phyloP scores from a whole-genome alignment of 2,329 filamentous ascomycete genomes.

The Aspergillus ustus region DNA sequence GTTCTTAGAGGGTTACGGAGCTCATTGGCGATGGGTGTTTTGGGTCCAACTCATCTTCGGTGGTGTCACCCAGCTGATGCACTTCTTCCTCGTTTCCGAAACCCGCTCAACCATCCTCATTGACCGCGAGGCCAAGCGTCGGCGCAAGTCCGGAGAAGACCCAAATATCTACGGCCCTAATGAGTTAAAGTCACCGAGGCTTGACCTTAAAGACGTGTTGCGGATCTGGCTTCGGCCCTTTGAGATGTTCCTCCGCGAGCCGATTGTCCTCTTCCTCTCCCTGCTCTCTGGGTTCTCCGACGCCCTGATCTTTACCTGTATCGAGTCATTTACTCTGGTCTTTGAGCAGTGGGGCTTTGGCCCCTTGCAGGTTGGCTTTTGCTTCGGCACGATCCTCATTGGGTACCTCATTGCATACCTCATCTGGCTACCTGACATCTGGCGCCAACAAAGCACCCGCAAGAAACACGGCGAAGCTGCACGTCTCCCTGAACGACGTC shows the following conservation, averaged over 20 bases:
- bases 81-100: constrained; percentile 64
- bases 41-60: constrained; percentile 67
- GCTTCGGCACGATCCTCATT: constrained; percentile 46
- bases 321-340: constrained; percentile 71
- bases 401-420: constrained; percentile 62
- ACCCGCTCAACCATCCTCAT: constrained; percentile 62
- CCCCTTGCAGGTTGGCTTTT: constrained; percentile 26
- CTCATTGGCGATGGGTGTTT: constrained; percentile 63
- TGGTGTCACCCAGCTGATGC: constrained; percentile 54
- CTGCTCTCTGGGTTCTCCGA: constrained; percentile 75
- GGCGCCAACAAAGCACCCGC: constrained; percentile 43
- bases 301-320: constrained; percentile 77
- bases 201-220: constrained; percentile 47
- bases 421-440: constrained; percentile 58
- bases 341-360: constrained; percentile 30
- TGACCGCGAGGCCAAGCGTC: constrained; percentile 61
- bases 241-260: constrained; percentile 74
- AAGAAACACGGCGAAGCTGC: constrained; percentile 51
- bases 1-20: constrained; percentile 55
- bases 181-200: constrained; percentile 53
- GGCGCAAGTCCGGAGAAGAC: constrained; percentile 55
- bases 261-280: constrained; percentile 72
- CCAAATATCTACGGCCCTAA: constrained; percentile 70
- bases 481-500: constrained; percentile 65
- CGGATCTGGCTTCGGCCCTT: constrained; percentile 68